Base-by-base conservation (phyloP, 2,329 filamentous ascomycete genomes). In the Ophiocordyceps australis region DNA sequence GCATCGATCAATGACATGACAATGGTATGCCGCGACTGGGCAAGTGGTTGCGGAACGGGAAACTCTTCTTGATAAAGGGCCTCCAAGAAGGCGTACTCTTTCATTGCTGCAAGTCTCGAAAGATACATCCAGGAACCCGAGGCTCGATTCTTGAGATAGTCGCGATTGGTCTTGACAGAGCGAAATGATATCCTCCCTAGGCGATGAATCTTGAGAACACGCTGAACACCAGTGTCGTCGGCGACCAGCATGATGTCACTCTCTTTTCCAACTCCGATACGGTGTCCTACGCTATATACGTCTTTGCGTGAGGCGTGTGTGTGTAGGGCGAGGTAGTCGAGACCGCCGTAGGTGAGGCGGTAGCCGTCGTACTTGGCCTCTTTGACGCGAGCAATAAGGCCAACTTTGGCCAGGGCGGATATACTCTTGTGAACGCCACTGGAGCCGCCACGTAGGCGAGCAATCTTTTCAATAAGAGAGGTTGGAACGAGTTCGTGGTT, bases 361-460 rank as follows among this genome's bases (percentile, higher is more conserved):
- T 98, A 98, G 33, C 89, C 89, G 43, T 98, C 89, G 54, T 98
- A 98, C 50, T 82, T 86, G 34, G 86, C 81, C 50, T 95, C 93
- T 52, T 93, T 92, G 38, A 93, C 73, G 38, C 79, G 79, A 23
- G 79, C 83, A 41, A 98, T 93, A 40, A 98, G 65, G 32, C 81
- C 81, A 25, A 76, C 74, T 53, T 98, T 98, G 34, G 89, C 89
- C 27, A 98, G 72, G 27, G 72, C 75, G 14, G 85, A 92, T 38
- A 98, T 95, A 44, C 74, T 76, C 41, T 65, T 79, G 50, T 89
- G 79, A 13, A 92, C 82, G 32, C 80, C 79, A 39, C 65, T 76
- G 36, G 69, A 68, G 28, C 77, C 77, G 30, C 79, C 78, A 29
- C 81, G 74, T 20, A 93, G 67, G 21, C 79, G 77, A 6, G 86